phyloP scores from a whole-genome alignment of 129 eudicot genomes.

The carrot (Daucus carota) region DNA sequence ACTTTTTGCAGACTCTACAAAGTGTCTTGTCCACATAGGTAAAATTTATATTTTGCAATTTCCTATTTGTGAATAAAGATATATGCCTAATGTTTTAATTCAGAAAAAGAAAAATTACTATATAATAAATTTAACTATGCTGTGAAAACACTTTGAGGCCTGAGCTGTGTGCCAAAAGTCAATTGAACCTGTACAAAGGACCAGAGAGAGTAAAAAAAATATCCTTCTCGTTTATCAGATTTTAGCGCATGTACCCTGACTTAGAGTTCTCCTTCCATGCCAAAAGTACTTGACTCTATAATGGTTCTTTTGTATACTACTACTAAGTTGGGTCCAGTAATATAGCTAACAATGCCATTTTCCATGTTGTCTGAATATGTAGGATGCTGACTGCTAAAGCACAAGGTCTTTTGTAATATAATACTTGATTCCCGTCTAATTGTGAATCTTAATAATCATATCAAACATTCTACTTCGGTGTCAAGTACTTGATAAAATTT shows the following conservation, averaged over 20 bases:
- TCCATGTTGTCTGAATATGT: neutral
- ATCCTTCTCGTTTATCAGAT: neutral
- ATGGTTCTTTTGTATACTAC: neutral
- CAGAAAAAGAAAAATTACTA: too few species aligned
- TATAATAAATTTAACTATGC: too few species aligned
- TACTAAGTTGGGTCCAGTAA: neutral
- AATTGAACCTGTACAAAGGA: too few species aligned
- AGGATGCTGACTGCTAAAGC: neutral
- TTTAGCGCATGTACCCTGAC: neutral
- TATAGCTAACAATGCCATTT: neutral
- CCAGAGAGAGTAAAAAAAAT: too few species aligned
- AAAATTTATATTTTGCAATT: too few species aligned
- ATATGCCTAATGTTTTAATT: too few species aligned
- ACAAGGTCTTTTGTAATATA: neutral
- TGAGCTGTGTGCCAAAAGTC: too few species aligned
- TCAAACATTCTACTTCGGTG: neutral
- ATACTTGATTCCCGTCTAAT: neutral
- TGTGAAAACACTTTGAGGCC: too few species aligned
- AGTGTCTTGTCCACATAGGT: too few species aligned
- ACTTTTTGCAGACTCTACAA: too few species aligned
- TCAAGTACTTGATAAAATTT: constrained; percentile 1
- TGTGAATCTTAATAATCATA: neutral
- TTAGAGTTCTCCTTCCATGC: neutral
- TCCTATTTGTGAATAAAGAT: too few species aligned
- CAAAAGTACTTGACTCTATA: neutral